Evolutionary conservation across 768 basidiomycete species (phyloP), one percentile per base, ranked within the genome.

Genomic region (Coprinopsis cinerea): DNA sequence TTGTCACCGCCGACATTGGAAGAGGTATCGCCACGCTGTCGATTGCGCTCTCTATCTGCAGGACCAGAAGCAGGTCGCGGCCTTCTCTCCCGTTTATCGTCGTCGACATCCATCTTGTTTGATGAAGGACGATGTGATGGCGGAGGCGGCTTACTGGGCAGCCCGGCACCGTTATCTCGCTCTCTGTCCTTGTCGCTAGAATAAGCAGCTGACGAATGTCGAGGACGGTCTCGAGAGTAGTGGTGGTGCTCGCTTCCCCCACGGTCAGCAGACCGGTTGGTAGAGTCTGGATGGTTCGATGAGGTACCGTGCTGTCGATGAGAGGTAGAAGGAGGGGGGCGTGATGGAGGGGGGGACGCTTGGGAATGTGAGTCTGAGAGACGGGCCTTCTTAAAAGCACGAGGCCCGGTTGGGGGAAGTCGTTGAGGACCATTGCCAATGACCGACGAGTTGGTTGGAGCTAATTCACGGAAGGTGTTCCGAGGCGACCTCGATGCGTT

Each of bases 351-450:
- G 15, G 64, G 63, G 4, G 61, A 60, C 6, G 66, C 61, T 23
- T 70, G 65, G 34, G 71, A 57, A 47, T 68, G 69, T 4, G 71
- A 30, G 15, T 86, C 85, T 11, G 85, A 82, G 4, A 89, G 67
- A 10, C 89, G 82, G 14, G 80, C 82, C 59, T 85, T 87, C 72
- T 92, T 92, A 65, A 86, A 74, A 22, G 85, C 84, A 48, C 89
- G 79, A 2, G 89, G 89, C 10, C 82, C 89, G 0, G 88, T 92
- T 0, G 89, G 89, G 5, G 79, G 83, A 2, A 69, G 72, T 61
- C 82, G 87, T 13, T 68, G 68, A 44, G 68, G 66, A 32, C 51
- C 53, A 48, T 67, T 47, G 43, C 58, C 56, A 10, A 64, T 61
- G 47, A 65, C 66, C 18, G 57, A 36, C 17, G 54, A 57, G 20